A percentile compares a stretch with the other conserved stretches of the same genome.
Conservation (phyloP, 306 rosid species). For the Inga oerstediana region DNA sequence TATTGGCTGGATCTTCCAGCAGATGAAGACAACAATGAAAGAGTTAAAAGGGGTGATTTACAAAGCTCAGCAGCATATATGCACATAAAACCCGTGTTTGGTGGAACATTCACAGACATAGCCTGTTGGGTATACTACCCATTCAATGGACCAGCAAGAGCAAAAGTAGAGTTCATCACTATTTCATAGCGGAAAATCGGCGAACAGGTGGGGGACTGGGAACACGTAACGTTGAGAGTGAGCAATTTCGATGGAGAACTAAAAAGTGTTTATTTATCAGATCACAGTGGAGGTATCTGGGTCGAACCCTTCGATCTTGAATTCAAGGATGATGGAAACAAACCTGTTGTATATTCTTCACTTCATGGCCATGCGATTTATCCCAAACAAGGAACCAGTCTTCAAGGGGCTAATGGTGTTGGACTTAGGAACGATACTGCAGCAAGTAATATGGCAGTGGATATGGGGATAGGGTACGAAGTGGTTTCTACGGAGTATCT, state of each 20-base stretch:
- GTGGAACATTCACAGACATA: not conserved
- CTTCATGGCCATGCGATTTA: conserved; percentile 57
- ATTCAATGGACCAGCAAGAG: not conserved
- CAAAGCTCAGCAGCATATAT: conserved; percentile 37
- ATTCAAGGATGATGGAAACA: conserved; percentile 32
- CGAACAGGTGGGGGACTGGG: not conserved
- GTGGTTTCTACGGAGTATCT: conserved; percentile 46
- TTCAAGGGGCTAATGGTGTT: conserved; percentile 45
- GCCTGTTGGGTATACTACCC: not conserved
- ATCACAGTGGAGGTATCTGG: conserved; percentile 61
- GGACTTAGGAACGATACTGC: conserved; percentile 56
- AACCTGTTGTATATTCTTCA: conserved; percentile 49
- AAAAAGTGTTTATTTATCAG: conserved; percentile 43
- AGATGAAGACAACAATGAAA: conserved; percentile 35
- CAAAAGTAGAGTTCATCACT: not conserved
- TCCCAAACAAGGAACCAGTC: conserved; percentile 47
- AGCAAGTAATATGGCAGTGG: conserved; percentile 24
- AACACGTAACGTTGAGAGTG: not conserved
- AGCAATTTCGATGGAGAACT: conserved; percentile 37
- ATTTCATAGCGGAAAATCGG: not conserved
- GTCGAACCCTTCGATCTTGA: conserved; percentile 50
- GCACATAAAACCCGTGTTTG: conserved; percentile 46
- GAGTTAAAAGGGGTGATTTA: conserved; percentile 54
- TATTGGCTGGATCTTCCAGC: conserved; percentile 59
- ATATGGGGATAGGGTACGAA: conserved; percentile 27